Percentiles rank a stretch among this genome's conserved stretches.
phyloP scores from a whole-genome alignment of 2,329 filamentous ascomycete species.

The Macrophomina pseudophaseolina region DNA sequence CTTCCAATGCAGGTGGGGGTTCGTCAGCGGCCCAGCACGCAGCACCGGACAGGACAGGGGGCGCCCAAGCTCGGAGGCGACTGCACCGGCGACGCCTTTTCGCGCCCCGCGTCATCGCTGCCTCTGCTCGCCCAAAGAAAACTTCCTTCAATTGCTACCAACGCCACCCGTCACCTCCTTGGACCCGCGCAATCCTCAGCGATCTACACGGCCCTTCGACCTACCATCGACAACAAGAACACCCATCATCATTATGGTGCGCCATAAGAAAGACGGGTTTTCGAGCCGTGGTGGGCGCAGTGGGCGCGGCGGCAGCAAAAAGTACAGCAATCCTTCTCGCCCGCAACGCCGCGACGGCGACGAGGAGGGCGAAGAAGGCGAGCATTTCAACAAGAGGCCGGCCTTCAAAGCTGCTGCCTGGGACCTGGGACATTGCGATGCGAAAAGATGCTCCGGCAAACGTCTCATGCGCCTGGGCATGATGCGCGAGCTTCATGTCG shows the following conservation, averaged over 20 bases:
- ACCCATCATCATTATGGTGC: slow-evolving; percentile 68
- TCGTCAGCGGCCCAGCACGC: slow-evolving; percentile 7
- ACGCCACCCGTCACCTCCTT: background rate
- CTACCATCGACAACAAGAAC: background rate
- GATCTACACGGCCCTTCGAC: background rate
- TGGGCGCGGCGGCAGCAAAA: slow-evolving; percentile 62
- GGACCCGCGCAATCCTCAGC: background rate
- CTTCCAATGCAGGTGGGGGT: slow-evolving; percentile 21
- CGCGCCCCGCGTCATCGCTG: slow-evolving; percentile 15
- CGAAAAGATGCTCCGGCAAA: slow-evolving; percentile 95
- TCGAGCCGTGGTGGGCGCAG: slow-evolving; percentile 54
- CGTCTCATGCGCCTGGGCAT: slow-evolving; percentile 88
- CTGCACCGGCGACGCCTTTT: background rate
- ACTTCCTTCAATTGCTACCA: background rate
- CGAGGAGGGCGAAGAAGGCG: slow-evolving; percentile 46
- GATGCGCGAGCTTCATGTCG: slow-evolving; percentile 90
- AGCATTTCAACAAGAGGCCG: slow-evolving; percentile 34
- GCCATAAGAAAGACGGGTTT: slow-evolving; percentile 91
- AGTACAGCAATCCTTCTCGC: slow-evolving; percentile 64
- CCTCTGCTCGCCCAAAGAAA: background rate
- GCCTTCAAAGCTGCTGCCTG: slow-evolving; percentile 93
- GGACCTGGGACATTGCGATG: slow-evolving; percentile 97
- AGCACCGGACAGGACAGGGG: background rate
- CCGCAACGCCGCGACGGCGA: slow-evolving; percentile 56
- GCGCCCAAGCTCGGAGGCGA: background rate